Base-by-base conservation (phyloP, 1,284 basidiomycete species). In the Microbotryum silenes-acaulis region DNA sequence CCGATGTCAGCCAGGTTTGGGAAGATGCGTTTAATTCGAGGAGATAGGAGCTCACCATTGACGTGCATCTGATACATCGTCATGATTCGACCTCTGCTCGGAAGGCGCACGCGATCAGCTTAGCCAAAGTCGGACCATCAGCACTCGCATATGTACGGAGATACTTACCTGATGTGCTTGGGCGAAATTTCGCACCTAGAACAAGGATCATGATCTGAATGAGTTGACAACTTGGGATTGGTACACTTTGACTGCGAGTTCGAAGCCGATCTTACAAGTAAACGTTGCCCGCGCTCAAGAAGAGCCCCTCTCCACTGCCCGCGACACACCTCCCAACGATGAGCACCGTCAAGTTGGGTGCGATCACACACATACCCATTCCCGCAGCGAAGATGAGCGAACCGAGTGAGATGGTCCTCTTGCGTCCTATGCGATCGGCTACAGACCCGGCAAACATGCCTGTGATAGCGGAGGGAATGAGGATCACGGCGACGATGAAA, bases 371-470 rank as follows among this genome's bases (percentile, higher is more conserved):
- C 6, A 66, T 20, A 12, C 74, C 73, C 44, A 76, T 76, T 1
- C 80, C 79, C 18, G 75, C 37, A 14, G 76, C 72, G 57, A 79
- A 78, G 37, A 80, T 73, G n/a, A 76, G 60, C 16, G 74, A 76
- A 8, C 80, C 79, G 10, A 77, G 62, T 16, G 78, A 72, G 53
- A 81, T 80, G 1, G 78, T 80, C 60, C 76, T 74, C 57, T 78
- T 81, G 57, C 81, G 77, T 23, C 79, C 80, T 46, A 82, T 77
- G 61, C 72, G 71, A 72, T 82, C 80, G 1, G 80, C 77, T 33
- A 82, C 64, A 44, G 77, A 74, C 7, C 81, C 81, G 21, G 79
- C 78, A 54, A 76, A 72, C 25, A 80, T 54, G 23, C 80, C 80
- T 16, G 79, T 75, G 16, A 79, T 57, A 0, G 78, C 76, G 6